A percentile compares a stretch with the other conserved stretches of the same genome.
These are phyloP conservation scores for Fomitopsis pulvina DNA, from an alignment of 768 basidiomycete genomes.

Conservation along the genomic window DNA sequence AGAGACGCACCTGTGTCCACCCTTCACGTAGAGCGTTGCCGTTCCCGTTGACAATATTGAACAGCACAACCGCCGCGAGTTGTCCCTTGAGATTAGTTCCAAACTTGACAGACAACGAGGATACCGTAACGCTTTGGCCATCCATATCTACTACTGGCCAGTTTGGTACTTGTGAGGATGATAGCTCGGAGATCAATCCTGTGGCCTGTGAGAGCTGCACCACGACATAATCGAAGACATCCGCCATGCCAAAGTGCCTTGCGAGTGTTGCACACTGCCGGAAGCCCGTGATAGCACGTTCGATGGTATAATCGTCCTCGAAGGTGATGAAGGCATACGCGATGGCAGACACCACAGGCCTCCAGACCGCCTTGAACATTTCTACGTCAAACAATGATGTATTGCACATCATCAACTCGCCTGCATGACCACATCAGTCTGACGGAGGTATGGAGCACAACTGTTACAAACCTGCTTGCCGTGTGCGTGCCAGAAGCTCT, in stretches of 20 bases:
- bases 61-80: slow-evolving; percentile 92
- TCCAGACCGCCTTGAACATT: slow-evolving; percentile 95
- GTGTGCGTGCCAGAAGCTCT: slow-evolving; percentile 77
- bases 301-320: slow-evolving; percentile 95
- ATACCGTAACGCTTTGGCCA: slow-evolving; percentile 83
- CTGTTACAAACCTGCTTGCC: slow-evolving; percentile 57
- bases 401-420: slow-evolving; percentile 71
- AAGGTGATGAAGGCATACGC: slow-evolving; percentile 94
- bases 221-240: slow-evolving; percentile 97
- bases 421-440: slow-evolving; percentile 24
- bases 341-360: slow-evolving; percentile 87
- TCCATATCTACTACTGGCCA: slow-evolving; percentile 90
- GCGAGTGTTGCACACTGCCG: slow-evolving; percentile 93
- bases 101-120: slow-evolving; percentile 86
- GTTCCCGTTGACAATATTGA: slow-evolving; percentile 96
- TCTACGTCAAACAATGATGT: slow-evolving; percentile 77
- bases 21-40: slow-evolving; percentile 91
- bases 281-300: slow-evolving; percentile 93
- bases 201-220: slow-evolving; percentile 90
- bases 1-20: slow-evolving; percentile 73
- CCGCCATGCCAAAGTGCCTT: slow-evolving; percentile 79
- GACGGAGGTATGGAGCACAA: neutral
- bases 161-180: slow-evolving; percentile 67
- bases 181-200: slow-evolving; percentile 68
- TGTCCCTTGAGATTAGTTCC: slow-evolving; percentile 95